phyloP scores from a whole-genome alignment of 2,329 filamentous ascomycete genomes.

The Ophiostoma pallidulum region DNA sequence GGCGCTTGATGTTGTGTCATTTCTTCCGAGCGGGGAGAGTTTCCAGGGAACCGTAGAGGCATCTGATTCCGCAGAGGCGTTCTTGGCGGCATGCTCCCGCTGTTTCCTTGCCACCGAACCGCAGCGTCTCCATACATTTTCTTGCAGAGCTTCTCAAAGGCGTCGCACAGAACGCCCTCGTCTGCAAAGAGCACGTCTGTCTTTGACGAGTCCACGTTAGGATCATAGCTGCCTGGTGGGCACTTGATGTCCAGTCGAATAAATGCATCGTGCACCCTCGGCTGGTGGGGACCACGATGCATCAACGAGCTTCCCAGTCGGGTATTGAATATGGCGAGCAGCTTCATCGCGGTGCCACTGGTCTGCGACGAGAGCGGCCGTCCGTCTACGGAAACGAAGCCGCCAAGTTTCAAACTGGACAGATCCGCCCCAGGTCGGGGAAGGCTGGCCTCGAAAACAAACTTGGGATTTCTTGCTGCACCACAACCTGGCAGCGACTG shows the following conservation, averaged over 20 bases:
- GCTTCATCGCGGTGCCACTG: conserved; percentile 49
- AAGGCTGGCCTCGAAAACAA: conserved; percentile 48
- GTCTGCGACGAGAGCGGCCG: conserved; percentile 49
- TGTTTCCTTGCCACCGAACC: neutral
- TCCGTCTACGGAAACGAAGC: conserved; percentile 59
- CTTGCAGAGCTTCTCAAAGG: conserved; percentile 36
- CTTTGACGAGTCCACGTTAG: conserved; percentile 62
- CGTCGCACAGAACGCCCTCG: conserved; percentile 34
- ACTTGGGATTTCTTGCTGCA: conserved; percentile 17
- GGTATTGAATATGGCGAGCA: conserved; percentile 44
- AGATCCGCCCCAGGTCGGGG: conserved; percentile 40
- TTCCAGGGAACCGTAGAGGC: neutral
- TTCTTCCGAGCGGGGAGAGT: neutral
- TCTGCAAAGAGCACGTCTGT: conserved; percentile 61
- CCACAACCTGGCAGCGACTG: conserved; percentile 7
- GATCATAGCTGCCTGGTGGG: conserved; percentile 54
- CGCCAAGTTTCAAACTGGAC: conserved; percentile 36
- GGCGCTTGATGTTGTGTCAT: no score
- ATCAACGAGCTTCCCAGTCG: conserved; percentile 30
- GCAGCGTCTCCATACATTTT: neutral
- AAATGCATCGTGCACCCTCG: conserved; percentile 43
- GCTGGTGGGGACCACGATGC: neutral
- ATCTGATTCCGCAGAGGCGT: neutral
- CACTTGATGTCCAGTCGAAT: conserved; percentile 56
- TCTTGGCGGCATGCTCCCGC: neutral